A percentile compares a stretch with the other conserved stretches of the same genome.
Evolutionary conservation across 1,284 basidiomycete species (phyloP).

Genomic region (Amylostereum areolatum): DNA sequence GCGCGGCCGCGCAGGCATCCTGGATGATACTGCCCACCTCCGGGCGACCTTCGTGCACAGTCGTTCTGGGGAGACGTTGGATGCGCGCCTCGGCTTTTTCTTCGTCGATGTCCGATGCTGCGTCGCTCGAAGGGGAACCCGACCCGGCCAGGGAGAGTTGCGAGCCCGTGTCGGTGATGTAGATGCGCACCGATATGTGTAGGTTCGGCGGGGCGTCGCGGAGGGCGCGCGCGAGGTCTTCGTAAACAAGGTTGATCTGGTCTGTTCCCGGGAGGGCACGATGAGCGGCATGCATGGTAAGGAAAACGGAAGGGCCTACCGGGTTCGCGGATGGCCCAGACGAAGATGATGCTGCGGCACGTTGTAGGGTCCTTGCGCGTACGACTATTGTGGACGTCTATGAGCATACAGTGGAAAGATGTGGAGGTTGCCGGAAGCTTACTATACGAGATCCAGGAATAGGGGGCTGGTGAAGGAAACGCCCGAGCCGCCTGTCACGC

Average conservation of each 20-base stretch:
- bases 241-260: slow-evolving; percentile 29
- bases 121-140: no score
- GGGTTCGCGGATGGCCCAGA: slow-evolving; percentile 32
- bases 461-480: slow-evolving; percentile 33
- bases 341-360: slow-evolving; percentile 26
- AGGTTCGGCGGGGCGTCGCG: slow-evolving; percentile 18
- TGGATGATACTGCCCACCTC: no score
- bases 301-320: slow-evolving; percentile 17
- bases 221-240: slow-evolving; percentile 20
- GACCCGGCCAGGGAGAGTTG: no score
- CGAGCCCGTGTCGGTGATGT: slow-evolving; percentile 18
- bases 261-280: slow-evolving; percentile 11
- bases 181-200: slow-evolving; percentile 26
- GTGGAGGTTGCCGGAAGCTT: slow-evolving; percentile 5
- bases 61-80: no score
- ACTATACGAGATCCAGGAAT: slow-evolving; percentile 33
- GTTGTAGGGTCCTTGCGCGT: slow-evolving; percentile 14
- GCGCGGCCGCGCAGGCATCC: no score
- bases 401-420: neutral
- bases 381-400: slow-evolving; percentile 16
- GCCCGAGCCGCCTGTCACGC: slow-evolving; percentile 30
- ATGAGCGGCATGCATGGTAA: neutral
- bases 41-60: no score
- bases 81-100: no score
- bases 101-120: no score